phyloP scores from a whole-genome alignment of 768 basidiomycete genomes.

The Mycena metata region DNA sequence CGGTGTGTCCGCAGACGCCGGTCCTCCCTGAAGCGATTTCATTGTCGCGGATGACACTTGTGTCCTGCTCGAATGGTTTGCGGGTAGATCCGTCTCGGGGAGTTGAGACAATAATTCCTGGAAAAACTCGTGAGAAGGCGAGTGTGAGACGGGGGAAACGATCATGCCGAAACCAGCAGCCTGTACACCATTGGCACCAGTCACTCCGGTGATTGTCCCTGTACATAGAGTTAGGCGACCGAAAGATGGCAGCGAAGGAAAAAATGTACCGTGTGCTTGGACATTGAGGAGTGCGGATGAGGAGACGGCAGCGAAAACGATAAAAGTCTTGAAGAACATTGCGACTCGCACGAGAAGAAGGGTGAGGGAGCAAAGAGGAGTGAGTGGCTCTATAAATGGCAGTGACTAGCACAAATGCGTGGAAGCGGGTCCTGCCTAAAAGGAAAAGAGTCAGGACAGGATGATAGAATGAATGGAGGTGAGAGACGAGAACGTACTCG shows the following conservation, averaged over 20 bases:
- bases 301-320: slow-evolving; percentile 4
- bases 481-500: slow-evolving; percentile 5
- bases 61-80: slow-evolving; percentile 36
- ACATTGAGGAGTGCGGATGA: not conserved
- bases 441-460: slow-evolving; percentile 4
- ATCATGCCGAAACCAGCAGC: slow-evolving; percentile 8
- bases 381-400: slow-evolving; percentile 1
- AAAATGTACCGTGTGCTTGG: not conserved
- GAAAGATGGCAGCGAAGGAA: too few relatives aligned
- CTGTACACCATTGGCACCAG: slow-evolving; percentile 29
- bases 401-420: slow-evolving; percentile 33
- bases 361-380: slow-evolving; percentile 8
- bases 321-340: too few relatives aligned
- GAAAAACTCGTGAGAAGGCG: not conserved
- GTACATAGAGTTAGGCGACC: too few relatives aligned
- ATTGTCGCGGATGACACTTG: slow-evolving; percentile 23
- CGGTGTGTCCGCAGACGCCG: too few relatives aligned
- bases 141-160: too few relatives aligned
- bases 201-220: too few relatives aligned
- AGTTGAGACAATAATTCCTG: slow-evolving; percentile 28
- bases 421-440: not conserved
- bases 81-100: slow-evolving; percentile 18
- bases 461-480: not conserved
- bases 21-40: too few relatives aligned
- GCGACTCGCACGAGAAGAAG: slow-evolving; percentile 29